Base-by-base conservation (phyloP, 108 stramenopile species). In the Skeletonema costatum region DNA sequence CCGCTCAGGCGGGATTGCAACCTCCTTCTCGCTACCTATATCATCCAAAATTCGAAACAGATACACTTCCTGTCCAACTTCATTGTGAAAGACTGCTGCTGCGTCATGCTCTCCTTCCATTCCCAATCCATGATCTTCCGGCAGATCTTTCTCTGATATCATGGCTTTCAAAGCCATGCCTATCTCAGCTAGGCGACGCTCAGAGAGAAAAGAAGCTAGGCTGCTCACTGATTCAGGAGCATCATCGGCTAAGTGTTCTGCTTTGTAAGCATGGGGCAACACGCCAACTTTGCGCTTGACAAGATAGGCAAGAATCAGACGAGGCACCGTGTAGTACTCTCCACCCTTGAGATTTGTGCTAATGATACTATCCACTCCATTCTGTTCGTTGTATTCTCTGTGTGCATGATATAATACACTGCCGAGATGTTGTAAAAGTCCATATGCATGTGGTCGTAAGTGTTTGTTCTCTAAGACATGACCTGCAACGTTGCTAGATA, bases 211-310 rank as follows among this genome's bases (percentile, higher is more conserved):
- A 11, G 60, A 36, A 11, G 73, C 73, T 41, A 80, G 51, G 3
- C 73, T 72, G 39, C 73, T 69, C 0, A 80, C 80, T 30, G 80
- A 74, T 70, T 80, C 80, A 2, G 80, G 80, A 17, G 73, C 68
- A 58, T 80, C 73, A 59, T 80, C 80, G 7, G 72, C 80, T 25
- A 80, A 74, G 35, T 80, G 80, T 56, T 80, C 68, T 31, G 80
- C 71, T 74, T 80, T 74, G 68, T 58, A 80, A 25, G 69, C 80
- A 13, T 74, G 80, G 14, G 80, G 80, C 29, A 80, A 50, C 11
- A 67, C 80, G 6, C 73, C 60, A 19, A 80, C 64, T 41, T 66
- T 66, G 35, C 74, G 73, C 16, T 72, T 68, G 35, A 80, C 64
- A 42, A 80, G 80, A 35, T 74, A 80, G 14, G 80, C 48, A 6